phyloP scores from a whole-genome alignment of 768 basidiomycete genomes.

The Suillus variegatus region DNA sequence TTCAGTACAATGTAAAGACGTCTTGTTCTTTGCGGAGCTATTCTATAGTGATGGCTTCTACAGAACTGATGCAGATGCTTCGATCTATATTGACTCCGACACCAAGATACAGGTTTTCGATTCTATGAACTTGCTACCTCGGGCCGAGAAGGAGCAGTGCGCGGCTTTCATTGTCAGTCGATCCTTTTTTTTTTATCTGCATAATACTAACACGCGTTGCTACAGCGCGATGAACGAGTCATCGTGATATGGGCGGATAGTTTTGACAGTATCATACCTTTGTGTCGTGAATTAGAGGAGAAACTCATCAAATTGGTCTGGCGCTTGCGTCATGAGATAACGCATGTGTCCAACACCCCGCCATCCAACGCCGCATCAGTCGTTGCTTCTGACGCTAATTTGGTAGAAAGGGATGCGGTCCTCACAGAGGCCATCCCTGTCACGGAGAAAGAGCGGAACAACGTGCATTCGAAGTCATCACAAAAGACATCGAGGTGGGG shows the following conservation, averaged over 20 bases:
- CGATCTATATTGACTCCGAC: slow-evolving; percentile 71
- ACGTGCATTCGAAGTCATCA: neutral
- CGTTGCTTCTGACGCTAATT: slow-evolving; percentile 52
- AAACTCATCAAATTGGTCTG: slow-evolving; percentile 84
- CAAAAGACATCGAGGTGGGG: slow-evolving; percentile 19
- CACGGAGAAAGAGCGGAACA: slow-evolving; percentile 17
- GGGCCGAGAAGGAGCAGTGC: slow-evolving; percentile 89
- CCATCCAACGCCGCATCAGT: slow-evolving; percentile 39
- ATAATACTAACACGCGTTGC: neutral
- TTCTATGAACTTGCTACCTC: slow-evolving; percentile 62
- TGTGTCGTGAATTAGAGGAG: slow-evolving; percentile 69
- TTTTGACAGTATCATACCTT: slow-evolving; percentile 74
- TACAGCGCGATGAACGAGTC: slow-evolving; percentile 77
- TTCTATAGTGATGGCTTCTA: neutral
- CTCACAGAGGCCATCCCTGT: slow-evolving; percentile 22
- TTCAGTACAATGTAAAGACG: slow-evolving; percentile 57
- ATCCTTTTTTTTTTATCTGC: neutral
- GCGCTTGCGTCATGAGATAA: slow-evolving; percentile 42
- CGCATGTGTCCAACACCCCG: slow-evolving; percentile 20
- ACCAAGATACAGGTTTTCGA: slow-evolving; percentile 88
- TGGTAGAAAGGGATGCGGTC: slow-evolving; percentile 43
- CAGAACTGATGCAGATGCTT: slow-evolving; percentile 54
- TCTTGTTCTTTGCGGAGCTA: slow-evolving; percentile 20
- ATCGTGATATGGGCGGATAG: slow-evolving; percentile 84
- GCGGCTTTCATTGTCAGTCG: slow-evolving; percentile 78